phyloP scores from a whole-genome alignment of 2,329 filamentous ascomycete species.

The Alternaria gaisen region DNA sequence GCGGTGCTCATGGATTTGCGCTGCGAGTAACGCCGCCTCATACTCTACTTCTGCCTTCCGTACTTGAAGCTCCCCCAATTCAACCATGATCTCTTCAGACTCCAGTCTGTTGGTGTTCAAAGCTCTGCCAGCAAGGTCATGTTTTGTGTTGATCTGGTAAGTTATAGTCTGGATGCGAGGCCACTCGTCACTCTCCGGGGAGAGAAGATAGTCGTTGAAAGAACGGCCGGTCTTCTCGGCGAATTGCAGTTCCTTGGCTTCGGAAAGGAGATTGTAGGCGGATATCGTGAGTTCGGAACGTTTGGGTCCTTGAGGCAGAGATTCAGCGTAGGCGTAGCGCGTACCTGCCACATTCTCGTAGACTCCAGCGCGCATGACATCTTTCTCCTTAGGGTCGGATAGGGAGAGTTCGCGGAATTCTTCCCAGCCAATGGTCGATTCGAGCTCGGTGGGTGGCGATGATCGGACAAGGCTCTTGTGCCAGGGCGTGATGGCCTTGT shows the following conservation, averaged over 20 bases:
- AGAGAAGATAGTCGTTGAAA: conserved; percentile 24
- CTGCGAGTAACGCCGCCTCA: conserved; percentile 31
- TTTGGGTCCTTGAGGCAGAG: conserved; percentile 28
- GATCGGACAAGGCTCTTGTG: conserved; percentile 30
- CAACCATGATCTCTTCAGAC: conserved; percentile 25
- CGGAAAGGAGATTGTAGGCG: conserved; percentile 41
- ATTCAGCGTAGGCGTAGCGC: conserved; percentile 34
- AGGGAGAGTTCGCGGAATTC: conserved; percentile 39
- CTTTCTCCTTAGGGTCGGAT: conserved; percentile 27
- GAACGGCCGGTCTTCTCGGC: conserved; percentile 29
- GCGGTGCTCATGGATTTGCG: conserved; percentile 35
- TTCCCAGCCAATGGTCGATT: conserved; percentile 37
- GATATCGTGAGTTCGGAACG: conserved; percentile 33
- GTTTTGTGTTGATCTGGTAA: conserved; percentile 32
- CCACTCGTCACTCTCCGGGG: conserved; percentile 10
- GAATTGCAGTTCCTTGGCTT: conserved; percentile 40
- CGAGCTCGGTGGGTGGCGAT: conserved; percentile 31
- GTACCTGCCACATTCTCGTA: conserved; percentile 37
- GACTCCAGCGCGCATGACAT: conserved; percentile 31
- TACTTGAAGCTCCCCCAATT: conserved; percentile 26
- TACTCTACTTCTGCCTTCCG: conserved; percentile 25
- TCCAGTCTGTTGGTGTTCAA: conserved; percentile 22
- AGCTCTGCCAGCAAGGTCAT: conserved; percentile 18
- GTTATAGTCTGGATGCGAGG: conserved; percentile 30
- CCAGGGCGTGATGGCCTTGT: conserved; percentile 32